These are phyloP conservation scores for Aspergillus steynii DNA, from an alignment of 495 filamentous ascomycete genomes.

Conservation along the genomic window DNA sequence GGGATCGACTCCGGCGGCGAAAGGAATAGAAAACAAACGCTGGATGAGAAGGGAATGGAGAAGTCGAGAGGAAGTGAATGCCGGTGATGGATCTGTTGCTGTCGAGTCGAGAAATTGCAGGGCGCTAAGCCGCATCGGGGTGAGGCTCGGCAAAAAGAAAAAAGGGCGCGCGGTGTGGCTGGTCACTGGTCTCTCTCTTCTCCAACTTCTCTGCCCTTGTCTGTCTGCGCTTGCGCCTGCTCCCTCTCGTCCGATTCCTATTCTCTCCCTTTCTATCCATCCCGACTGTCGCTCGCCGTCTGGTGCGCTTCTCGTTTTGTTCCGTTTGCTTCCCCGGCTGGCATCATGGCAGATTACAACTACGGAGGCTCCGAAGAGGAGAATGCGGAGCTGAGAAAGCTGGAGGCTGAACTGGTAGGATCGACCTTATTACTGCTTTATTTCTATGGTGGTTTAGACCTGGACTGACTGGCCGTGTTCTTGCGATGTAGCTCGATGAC, in stretches of 20 bases:
- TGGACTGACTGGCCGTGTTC: slow-evolving; percentile 8
- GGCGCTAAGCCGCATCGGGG: slow-evolving; percentile 25
- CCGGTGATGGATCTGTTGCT: no score
- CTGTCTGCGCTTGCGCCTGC: neutral
- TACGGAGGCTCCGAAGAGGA: slow-evolving; percentile 83
- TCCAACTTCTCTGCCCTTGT: slow-evolving; percentile 4
- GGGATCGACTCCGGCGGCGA: neutral
- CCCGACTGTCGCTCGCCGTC: neutral
- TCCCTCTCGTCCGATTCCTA: neutral
- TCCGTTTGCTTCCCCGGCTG: slow-evolving; percentile 4
- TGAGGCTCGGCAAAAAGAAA: slow-evolving; percentile 20
- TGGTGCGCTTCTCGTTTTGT: neutral
- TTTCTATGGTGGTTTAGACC: neutral
- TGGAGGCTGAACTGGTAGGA: slow-evolving; percentile 72
- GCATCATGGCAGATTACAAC: slow-evolving; percentile 57
- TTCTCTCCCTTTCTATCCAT: slow-evolving; percentile 1
- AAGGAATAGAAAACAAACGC: neutral
- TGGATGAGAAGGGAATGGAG: neutral
- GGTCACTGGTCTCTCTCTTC: slow-evolving; percentile 2
- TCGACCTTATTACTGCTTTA: slow-evolving; percentile 6
- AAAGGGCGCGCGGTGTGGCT: slow-evolving; percentile 15
- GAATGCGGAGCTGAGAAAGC: slow-evolving; percentile 78
- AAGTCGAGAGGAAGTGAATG: no score
- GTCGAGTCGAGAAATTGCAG: slow-evolving; percentile 16
- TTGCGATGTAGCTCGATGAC: slow-evolving; percentile 55